These are phyloP conservation scores for Dioszegia aurantiaca DNA, from an alignment of 768 basidiomycete species.

Conservation along the genomic window DNA sequence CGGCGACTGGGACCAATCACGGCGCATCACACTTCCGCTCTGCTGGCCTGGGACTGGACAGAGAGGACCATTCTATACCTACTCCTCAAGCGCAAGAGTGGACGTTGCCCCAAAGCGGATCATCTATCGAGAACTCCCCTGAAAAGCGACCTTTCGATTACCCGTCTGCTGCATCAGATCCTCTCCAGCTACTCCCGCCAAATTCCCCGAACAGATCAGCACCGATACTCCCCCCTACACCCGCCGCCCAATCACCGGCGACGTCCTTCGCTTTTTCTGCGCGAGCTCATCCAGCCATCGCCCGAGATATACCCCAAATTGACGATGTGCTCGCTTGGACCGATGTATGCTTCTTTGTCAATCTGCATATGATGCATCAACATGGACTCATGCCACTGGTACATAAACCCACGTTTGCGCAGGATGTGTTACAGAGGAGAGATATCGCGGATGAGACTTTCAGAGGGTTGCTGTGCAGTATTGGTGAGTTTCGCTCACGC, in stretches of 20 bases:
- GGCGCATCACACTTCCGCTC: no score
- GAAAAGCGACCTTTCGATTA: conserved; percentile 6
- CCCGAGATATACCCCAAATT: conserved; percentile 17
- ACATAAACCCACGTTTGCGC: conserved; percentile 41
- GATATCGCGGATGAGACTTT: conserved; percentile 35
- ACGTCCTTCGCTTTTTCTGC: not conserved
- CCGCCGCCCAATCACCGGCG: not conserved
- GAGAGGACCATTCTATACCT: no score
- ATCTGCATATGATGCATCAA: conserved; percentile 34
- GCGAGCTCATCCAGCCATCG: not conserved
- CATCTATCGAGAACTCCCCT: not conserved
- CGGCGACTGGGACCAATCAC: no score
- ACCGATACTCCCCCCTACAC: not conserved
- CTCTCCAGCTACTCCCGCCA: not conserved
- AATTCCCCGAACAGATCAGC: not conserved
- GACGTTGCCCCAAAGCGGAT: not conserved
- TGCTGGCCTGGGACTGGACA: no score
- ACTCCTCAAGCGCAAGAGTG: not conserved
- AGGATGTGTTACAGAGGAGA: conserved; percentile 28
- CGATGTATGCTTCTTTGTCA: conserved; percentile 35
- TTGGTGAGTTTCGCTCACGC: conserved; percentile 14
- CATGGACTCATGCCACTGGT: conserved; percentile 36
- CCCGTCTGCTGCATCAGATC: not conserved
- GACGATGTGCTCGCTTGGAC: conserved; percentile 20
- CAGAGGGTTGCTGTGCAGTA: conserved; percentile 25